Conservation (phyloP, 306 rosid genomes). For the Lathyrus aphaca region DNA sequence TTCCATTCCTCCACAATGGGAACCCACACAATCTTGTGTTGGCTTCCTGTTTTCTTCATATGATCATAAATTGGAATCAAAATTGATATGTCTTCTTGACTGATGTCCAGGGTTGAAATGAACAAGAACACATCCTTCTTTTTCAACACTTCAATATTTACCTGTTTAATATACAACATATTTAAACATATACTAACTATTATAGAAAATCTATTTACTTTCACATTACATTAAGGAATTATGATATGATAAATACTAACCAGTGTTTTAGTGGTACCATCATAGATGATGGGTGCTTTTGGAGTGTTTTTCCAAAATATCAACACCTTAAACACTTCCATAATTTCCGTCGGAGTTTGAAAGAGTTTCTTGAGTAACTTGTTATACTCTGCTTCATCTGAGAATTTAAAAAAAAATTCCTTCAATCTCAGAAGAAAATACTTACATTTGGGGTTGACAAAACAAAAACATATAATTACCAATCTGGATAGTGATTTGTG, state of each 20-base stretch:
- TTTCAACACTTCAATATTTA: constrained; percentile 43
- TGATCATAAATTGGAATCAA: constrained; percentile 41
- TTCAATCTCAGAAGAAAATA: background rate
- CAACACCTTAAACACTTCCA: constrained; percentile 41
- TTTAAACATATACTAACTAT: background rate
- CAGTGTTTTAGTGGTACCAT: constrained; percentile 48
- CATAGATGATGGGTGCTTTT: constrained; percentile 40
- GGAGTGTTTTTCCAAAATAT: constrained; percentile 30
- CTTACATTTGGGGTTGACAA: background rate
- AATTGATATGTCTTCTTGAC: constrained; percentile 33
- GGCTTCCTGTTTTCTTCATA: constrained; percentile 29
- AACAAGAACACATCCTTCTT: constrained; percentile 48
- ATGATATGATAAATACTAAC: constrained; percentile 28
- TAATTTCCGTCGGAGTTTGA: constrained; percentile 42
- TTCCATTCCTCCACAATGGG: constrained; percentile 61
- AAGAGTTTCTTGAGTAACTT: constrained; percentile 17
- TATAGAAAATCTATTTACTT: background rate
- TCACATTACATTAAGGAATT: no score
- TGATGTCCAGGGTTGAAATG: constrained; percentile 51
- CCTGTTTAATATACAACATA: constrained; percentile 29
- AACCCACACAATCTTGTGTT: constrained; percentile 43
- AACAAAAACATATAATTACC: constrained; percentile 31
- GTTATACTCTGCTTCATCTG: constrained; percentile 37
- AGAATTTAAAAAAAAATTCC: background rate
- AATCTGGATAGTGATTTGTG: constrained; percentile 39